Evolutionary conservation across 495 filamentous ascomycete species (phyloP), one percentile per base, ranked within the genome.

Genomic region (Annulohypoxylon nitens): DNA sequence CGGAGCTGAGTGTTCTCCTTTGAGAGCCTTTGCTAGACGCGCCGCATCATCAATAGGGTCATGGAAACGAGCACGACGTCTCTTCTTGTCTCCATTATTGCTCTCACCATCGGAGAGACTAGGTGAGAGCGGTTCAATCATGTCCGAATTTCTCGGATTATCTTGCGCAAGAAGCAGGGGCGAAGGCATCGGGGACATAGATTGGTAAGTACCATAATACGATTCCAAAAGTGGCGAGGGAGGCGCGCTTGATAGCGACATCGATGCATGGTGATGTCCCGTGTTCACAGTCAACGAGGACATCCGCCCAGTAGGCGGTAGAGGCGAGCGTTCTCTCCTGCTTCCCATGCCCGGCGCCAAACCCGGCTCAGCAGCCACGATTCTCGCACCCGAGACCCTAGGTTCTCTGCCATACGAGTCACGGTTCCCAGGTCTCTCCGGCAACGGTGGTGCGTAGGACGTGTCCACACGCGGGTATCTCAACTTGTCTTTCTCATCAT

Each of bases 131-230:
- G 81, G 78, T 26, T 85, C 82, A 60, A 84, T 43, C 9, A 80
- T 55, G 39, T 78, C 71, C 16, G 76, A 57, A 4, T 50, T 66
- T 74, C 78, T 69, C 67, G 81, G 75, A 61, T 79, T 66, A 12
- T 76, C 65, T 11, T 76, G 59, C 23, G 86, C 80, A 1, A 86
- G 81, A 30, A 88, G 80, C 37, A 87, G 83, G 0, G 95, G 93
- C 0, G 93, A 94, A 0, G 95, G 95, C 93, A 97, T 96, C 1
- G 96, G 95, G 1, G 95, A 97, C 73, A 98, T 93, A 59, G 92
- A 92, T 80, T 99, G 96, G 77, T 97, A 99, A 1, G 94, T 97
- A 6, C 96, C 96, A 66, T 90, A 90, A 81, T 99, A 99, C 1
- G 96, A 91, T 81, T 98, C 96, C 11, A 97, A 87, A 16, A 98